Evolutionary conservation across 2,329 filamentous ascomycete species (phyloP), one percentile per base, ranked within the genome.

Genomic region (Pyricularia sp.): DNA sequence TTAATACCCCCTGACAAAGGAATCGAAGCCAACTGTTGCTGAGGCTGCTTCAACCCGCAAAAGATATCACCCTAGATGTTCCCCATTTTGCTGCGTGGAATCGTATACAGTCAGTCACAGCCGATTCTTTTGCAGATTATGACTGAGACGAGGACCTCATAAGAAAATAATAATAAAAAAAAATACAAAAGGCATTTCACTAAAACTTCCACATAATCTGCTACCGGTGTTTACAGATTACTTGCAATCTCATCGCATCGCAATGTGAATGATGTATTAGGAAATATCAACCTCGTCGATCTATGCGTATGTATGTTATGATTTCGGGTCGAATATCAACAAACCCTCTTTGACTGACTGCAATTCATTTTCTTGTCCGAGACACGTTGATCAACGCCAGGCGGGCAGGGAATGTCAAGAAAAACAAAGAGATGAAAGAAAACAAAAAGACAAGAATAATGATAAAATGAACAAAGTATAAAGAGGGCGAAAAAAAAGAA

Each of bases 191-290:
- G 12, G 12, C 14, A 36, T 12, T 28, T 26, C n/a, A 25, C n/a
- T 9, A 14, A 12, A n/a, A 7, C 26, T 10, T 12, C 23, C 9
- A 26, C 11, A 26, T 25, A 17, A 4, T 10, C 42, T 55, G 42
- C 42, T 61, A 26, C 58, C 58, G 1, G 23, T 61, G 23, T 2
- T 61, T 23, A 61, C 4, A 12, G 23, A 25, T 28, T 61, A 14
- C 25, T 26, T 26, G 14, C 9, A 6, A 17, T 28, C 23, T 25
- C 58, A 4, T 28, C 25, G 23, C 12, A 14, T 67, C n/a, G 59
- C 7, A 9, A 26, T 28, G 68, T 30, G 61, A 23, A 68, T 67
- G 64, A 23, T 58, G 30, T 50, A 58, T 68, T 68, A 67, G 14
- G 63, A 50, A 66, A 58, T 25, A 63, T 25, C 4, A 25, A 28